A percentile compares a stretch with the other conserved stretches of the same genome.
phyloP scores from a whole-genome alignment of 1,284 basidiomycete species.

The Papiliotrema flavescens region DNA sequence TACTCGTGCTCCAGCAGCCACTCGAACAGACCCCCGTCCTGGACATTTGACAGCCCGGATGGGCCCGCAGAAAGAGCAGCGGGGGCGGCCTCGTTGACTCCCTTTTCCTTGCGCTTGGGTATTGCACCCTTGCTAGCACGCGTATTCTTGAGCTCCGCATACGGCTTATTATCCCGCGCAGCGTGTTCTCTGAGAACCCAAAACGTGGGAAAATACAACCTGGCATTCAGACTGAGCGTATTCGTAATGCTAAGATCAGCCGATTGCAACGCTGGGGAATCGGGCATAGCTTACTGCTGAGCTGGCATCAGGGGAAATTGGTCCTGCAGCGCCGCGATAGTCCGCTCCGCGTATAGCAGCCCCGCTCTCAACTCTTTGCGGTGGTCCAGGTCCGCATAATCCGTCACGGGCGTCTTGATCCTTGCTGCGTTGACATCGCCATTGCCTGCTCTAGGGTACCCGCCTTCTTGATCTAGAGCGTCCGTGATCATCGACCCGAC shows the following conservation, averaged over 20 bases:
- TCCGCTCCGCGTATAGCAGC: constrained; percentile 13
- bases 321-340: constrained; percentile 19
- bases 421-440: background rate
- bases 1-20: background rate
- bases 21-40: background rate
- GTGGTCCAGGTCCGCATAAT: constrained; percentile 16
- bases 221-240: background rate
- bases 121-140: background rate
- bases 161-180: background rate
- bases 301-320: constrained; percentile 21
- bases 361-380: constrained; percentile 18
- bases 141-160: background rate
- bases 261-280: background rate
- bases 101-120: background rate
- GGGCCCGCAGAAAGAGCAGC: background rate
- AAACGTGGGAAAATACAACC: background rate
- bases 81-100: background rate
- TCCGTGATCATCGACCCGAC: constrained; percentile 20
- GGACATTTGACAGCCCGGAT: background rate
- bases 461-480: constrained; percentile 26
- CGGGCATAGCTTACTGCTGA: constrained; percentile 21
- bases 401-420: constrained; percentile 3
- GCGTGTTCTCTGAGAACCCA: background rate
- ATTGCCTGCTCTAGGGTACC: constrained; percentile 26
- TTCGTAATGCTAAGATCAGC: constrained; percentile 22